A percentile compares a stretch with the other conserved stretches of the same genome.
Evolutionary conservation across 1,139 yeast species (phyloP).

Genomic region (Lodderomyces theae): DNA sequence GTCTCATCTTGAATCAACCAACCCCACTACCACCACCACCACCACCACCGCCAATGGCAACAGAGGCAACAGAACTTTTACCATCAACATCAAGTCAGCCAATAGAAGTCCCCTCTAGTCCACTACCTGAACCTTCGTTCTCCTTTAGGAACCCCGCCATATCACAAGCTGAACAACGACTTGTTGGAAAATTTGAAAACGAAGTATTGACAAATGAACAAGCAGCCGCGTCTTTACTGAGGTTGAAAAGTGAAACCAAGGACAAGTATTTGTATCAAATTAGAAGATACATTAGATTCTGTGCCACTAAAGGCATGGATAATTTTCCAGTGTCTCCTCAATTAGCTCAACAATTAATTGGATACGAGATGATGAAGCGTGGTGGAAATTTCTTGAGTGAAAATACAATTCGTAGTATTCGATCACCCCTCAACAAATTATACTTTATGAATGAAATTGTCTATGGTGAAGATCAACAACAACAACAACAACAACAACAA

Average conservation of each 20-base stretch:
- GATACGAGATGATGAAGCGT: constrained; percentile 5
- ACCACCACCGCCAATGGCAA: neutral
- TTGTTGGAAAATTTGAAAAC: constrained; percentile 12
- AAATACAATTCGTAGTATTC: constrained; percentile 12
- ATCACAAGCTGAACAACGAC: constrained; percentile 3
- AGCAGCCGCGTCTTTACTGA: constrained; percentile 7
- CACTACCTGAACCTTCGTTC: neutral
- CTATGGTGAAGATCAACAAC: constrained; percentile 11
- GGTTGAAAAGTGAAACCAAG: constrained; percentile 11
- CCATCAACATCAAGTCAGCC: neutral
- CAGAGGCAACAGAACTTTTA: neutral
- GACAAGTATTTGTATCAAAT: constrained; percentile 14
- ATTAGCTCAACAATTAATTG: constrained; percentile 12
- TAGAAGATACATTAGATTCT: constrained; percentile 10
- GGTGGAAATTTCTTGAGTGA: constrained; percentile 10
- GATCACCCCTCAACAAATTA: constrained; percentile 12
- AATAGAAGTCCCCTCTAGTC: neutral
- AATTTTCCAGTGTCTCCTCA: constrained; percentile 11
- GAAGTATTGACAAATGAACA: constrained; percentile 11
- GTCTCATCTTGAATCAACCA: neutral
- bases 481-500: constrained; percentile 8
- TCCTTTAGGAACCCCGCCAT: neutral
- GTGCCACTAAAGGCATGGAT: constrained; percentile 13
- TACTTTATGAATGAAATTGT: constrained; percentile 13
- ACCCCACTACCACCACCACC: neutral